Conservation (phyloP, 2,329 filamentous ascomycete genomes). For the Colletotrichum liaoningense region DNA sequence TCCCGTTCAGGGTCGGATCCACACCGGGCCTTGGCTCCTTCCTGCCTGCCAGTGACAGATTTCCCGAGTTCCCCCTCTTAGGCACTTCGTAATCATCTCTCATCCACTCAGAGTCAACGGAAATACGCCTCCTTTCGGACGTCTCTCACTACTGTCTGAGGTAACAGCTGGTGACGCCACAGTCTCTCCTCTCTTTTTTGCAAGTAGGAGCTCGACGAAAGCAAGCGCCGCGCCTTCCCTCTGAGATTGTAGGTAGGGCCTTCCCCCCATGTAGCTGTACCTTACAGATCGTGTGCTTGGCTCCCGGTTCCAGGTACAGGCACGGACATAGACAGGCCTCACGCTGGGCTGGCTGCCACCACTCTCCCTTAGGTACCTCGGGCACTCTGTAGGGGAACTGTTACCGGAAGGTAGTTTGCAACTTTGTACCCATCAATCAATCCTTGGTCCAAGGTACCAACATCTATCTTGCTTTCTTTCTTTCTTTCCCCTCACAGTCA, state of each 20-base stretch:
- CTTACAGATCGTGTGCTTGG: slow-evolving; percentile 19
- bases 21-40: neutral
- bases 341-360: neutral
- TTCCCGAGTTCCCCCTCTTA: neutral
- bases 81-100: neutral
- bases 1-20: slow-evolving; percentile 21
- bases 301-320: slow-evolving; percentile 5
- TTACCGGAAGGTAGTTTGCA: too few species aligned
- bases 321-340: neutral
- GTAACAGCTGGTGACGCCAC: neutral
- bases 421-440: neutral
- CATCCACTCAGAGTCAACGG: neutral
- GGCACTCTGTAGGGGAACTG: too few species aligned
- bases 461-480: neutral
- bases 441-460: neutral
- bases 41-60: neutral
- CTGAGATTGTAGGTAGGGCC: neutral
- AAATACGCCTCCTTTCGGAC: neutral
- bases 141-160: neutral
- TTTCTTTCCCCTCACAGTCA: neutral
- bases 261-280: slow-evolving; percentile 18
- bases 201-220: neutral
- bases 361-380: neutral
- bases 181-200: neutral
- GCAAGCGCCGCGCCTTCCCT: neutral